phyloP scores from a whole-genome alignment of 2,329 filamentous ascomycete genomes.

The Atkinsonella hypoxylon region DNA sequence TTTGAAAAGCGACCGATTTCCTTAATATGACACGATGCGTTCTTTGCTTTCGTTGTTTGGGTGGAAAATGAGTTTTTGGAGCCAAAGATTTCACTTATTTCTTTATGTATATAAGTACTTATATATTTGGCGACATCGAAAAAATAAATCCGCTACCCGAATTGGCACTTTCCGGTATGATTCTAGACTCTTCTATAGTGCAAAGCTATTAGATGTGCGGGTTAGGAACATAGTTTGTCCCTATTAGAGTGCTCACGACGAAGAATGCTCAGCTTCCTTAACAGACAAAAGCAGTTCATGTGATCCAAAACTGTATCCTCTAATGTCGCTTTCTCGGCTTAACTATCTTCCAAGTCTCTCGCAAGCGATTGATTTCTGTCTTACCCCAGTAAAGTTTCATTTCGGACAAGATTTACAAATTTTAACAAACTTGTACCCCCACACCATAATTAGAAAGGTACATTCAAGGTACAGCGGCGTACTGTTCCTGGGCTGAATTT shows the following conservation, averaged over 20 bases:
- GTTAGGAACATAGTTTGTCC: too few relatives aligned
- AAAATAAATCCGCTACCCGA: too few relatives aligned
- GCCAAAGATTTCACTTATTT: too few relatives aligned
- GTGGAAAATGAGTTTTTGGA: background rate
- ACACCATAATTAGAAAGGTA: conserved; percentile 52
- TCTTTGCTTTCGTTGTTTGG: background rate
- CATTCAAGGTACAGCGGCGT: conserved; percentile 58
- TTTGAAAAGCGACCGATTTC: background rate
- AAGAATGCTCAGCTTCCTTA: too few relatives aligned
- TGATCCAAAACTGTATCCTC: conserved; percentile 31
- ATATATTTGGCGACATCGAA: too few relatives aligned
- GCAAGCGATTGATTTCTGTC: conserved; percentile 25
- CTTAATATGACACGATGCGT: background rate
- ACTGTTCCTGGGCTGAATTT: conserved; percentile 32
- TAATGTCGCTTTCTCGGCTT: conserved; percentile 26
- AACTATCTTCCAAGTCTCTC: conserved; percentile 23
- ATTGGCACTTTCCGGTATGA: too few relatives aligned
- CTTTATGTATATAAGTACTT: too few relatives aligned
- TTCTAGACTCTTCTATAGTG: too few relatives aligned
- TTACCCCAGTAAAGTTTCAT: conserved; percentile 31
- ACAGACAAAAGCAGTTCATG: conserved; percentile 10
- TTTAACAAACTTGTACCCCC: conserved; percentile 54
- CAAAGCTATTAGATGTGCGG: too few relatives aligned
- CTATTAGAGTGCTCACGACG: too few relatives aligned
- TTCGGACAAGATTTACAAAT: conserved; percentile 21